Conservation (phyloP, 2,329 filamentous ascomycete species). For the Xenoacremonium recifei region DNA sequence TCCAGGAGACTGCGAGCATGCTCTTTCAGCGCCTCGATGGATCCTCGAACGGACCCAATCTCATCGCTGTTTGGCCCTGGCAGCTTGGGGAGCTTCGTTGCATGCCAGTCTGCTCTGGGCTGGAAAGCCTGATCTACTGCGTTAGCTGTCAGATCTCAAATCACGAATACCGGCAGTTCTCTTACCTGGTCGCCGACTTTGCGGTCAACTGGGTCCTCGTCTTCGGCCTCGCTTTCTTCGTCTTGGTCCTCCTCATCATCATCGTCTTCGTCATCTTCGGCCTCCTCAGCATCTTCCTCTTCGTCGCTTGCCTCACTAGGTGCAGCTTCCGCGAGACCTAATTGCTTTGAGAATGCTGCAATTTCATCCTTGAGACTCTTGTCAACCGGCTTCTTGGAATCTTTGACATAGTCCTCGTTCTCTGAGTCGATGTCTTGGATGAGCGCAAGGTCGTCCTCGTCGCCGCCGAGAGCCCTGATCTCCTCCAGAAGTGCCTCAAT, state of each 20-base stretch:
- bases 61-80: constrained; percentile 46
- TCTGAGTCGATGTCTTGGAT: constrained; percentile 51
- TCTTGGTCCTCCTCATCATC: constrained; percentile 33
- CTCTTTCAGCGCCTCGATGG: constrained; percentile 55
- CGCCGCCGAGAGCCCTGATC: constrained; percentile 63
- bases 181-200: constrained; percentile 37
- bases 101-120: constrained; percentile 58
- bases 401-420: constrained; percentile 34
- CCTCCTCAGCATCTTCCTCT: constrained; percentile 32
- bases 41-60: constrained; percentile 39
- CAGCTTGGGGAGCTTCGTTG: constrained; percentile 41
- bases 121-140: constrained; percentile 51
- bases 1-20: constrained; percentile 76
- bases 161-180: constrained; percentile 1
- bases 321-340: constrained; percentile 35
- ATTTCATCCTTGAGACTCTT: constrained; percentile 39
- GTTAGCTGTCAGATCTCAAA: constrained; percentile 32
- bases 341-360: constrained; percentile 37
- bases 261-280: constrained; percentile 33
- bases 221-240: constrained; percentile 27
- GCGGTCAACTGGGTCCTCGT: constrained; percentile 25
- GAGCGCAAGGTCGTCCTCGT: constrained; percentile 62
- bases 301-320: constrained; percentile 37
- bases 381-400: constrained; percentile 36
- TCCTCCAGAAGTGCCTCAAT: constrained; percentile 55